A percentile compares a stretch with the other conserved stretches of the same genome.
Conservation (phyloP, 257 asterid species). For the Oldenlandia corymbosa region DNA sequence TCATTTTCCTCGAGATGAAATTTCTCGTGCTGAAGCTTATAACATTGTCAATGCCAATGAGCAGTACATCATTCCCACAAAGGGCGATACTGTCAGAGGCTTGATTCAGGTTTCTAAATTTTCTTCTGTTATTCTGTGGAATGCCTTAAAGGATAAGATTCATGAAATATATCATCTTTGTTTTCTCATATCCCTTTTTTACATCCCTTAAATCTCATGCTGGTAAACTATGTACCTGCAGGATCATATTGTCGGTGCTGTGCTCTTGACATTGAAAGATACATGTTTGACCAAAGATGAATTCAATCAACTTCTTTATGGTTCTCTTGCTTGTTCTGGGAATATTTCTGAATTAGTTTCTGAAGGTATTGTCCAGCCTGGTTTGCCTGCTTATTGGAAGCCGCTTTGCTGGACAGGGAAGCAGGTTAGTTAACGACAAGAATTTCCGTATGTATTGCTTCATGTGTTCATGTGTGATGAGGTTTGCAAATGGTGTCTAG, state of each 20-base stretch:
- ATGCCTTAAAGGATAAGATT: background rate
- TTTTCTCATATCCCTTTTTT: conserved; percentile 6
- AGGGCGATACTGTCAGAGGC: conserved; percentile 97
- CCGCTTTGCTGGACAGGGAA: conserved; percentile 99
- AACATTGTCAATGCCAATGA: conserved; percentile 95
- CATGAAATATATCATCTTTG: background rate
- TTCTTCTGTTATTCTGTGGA: conserved; percentile 5
- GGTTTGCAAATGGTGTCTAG: background rate
- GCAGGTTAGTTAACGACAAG: conserved; percentile 50
- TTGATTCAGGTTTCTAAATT: conserved; percentile 79
- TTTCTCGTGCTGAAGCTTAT: conserved; percentile 99
- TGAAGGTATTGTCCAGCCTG: conserved; percentile 52
- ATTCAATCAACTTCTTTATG: conserved; percentile 89
- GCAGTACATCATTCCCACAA: conserved; percentile 94
- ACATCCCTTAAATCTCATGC: conserved; percentile 11
- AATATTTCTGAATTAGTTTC: conserved; percentile 56
- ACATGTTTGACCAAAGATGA: conserved; percentile 73
- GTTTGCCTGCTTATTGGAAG: conserved; percentile 84
- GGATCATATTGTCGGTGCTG: conserved; percentile 96
- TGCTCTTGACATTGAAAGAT: conserved; percentile 80
- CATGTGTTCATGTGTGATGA: conserved; percentile 11
- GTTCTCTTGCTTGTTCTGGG: conserved; percentile 58
- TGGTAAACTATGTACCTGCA: conserved; percentile 25
- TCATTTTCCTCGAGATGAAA: conserved; percentile 99
- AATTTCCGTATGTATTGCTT: conserved; percentile 10